Evolutionary conservation across 495 filamentous ascomycete species (phyloP), one percentile per base, ranked within the genome.

Genomic region (Penicillium pulvis): DNA sequence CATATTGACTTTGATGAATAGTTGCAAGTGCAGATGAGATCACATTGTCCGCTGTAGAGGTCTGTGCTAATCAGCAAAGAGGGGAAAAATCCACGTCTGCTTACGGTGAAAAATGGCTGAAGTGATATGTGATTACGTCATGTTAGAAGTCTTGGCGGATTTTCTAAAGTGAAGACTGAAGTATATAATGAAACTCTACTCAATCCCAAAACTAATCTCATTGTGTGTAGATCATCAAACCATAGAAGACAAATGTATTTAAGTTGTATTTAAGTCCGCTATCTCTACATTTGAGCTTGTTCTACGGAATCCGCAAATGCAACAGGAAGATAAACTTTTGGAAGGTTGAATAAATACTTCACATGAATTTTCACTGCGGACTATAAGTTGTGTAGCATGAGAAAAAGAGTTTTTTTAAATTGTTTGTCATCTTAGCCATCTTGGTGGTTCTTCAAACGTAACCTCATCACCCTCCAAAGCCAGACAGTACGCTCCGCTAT

Each of bases 1-100:
- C 67, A 70, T 70, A 17, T 41, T 7, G 2, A 1, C 33, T 4
- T 9, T 17, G 16, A n/a, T 1, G 16, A 0, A 41, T n/a, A n/a
- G 14, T n/a, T 41, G 6, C 12, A 41, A 41, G 39, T 41, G 14
- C 19, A 16, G 9, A 47, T 28, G 19, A 45, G 9, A 10, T 20
- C n/a, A 19, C 17, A 23, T 20, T 9, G 3, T 45, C 19, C 10
- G 5, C 4, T n/a, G 42, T 20, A 45, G 17, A 45, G 11, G 14
- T n/a, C 5, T 23, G 19, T 7, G 2, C 17, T 44, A 20, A 11
- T 9, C 17, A 45, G 42, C 9, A 12, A 12, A 1, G 9, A 4
- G 10, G 2, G 33, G 4, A 36, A 36, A 12, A 36, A 12, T 36
- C 14, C 33, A 11, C 2, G 4, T 36, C 33, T 36, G 33, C 33